A percentile compares a stretch with the other conserved stretches of the same genome.
Evolutionary conservation across 805 yeast genomes (phyloP).

Genomic region (Cyberlindnera euphorbiae): DNA sequence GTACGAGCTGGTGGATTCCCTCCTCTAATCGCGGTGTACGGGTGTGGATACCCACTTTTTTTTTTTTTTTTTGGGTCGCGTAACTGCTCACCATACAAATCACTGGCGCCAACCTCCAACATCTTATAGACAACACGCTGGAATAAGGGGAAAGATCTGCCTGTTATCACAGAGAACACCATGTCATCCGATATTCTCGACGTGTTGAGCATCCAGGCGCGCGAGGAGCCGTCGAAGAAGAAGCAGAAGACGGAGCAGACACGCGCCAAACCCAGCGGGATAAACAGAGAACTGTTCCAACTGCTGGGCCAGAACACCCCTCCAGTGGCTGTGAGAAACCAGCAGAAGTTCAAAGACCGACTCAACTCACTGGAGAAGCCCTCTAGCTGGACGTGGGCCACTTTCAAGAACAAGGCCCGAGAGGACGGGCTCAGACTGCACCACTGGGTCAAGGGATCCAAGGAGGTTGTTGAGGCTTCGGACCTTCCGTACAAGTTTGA

Average conservation of each 20-base stretch:
- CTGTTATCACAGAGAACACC: neutral
- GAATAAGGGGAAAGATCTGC: too few species aligned
- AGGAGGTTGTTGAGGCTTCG: slow-evolving; percentile 21
- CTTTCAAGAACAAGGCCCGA: slow-evolving; percentile 54
- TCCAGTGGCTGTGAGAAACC: slow-evolving; percentile 56
- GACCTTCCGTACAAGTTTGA: slow-evolving; percentile 61
- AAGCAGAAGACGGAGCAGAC: slow-evolving; percentile 28
- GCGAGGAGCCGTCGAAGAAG: slow-evolving; percentile 25
- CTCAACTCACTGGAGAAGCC: slow-evolving; percentile 57
- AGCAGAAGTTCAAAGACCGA: slow-evolving; percentile 56
- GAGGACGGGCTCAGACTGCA: slow-evolving; percentile 46
- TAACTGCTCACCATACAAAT: neutral
- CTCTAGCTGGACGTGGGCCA: slow-evolving; percentile 75
- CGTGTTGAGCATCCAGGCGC: slow-evolving; percentile 61
- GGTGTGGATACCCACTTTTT: neutral
- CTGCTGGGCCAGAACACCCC: slow-evolving; percentile 91
- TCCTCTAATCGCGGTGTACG: slow-evolving; percentile 1
- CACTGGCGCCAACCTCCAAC: too few species aligned
- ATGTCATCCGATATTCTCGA: slow-evolving; percentile 65
- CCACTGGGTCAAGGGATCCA: slow-evolving; percentile 86
- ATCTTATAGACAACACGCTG: too few species aligned
- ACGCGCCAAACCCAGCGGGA: slow-evolving; percentile 46
- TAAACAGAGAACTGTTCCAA: slow-evolving; percentile 85
- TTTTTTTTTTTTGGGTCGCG: neutral
- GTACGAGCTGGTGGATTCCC: too few species aligned